phyloP scores from a whole-genome alignment of 306 rosid species.

The Cyamopsis tetragonoloba region DNA sequence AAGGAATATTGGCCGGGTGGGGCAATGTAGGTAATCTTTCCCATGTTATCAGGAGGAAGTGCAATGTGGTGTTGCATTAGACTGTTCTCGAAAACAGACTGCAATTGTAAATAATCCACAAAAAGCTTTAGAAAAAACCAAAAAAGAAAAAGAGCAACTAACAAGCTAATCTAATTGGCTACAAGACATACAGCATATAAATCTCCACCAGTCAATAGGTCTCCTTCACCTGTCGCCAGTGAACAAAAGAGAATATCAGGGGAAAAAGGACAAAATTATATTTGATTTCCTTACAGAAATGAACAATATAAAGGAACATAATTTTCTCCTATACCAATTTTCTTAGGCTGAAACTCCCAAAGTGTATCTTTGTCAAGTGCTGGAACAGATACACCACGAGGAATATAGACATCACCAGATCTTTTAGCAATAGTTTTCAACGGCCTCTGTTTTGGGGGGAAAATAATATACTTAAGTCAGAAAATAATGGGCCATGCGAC shows the following conservation, averaged over 20 bases:
- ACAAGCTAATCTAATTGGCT: slow-evolving; percentile 21
- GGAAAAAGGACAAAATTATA: neutral
- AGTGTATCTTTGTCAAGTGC: slow-evolving; percentile 93
- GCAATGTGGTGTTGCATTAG: slow-evolving; percentile 88
- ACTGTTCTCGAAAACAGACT: slow-evolving; percentile 91
- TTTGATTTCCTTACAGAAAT: neutral
- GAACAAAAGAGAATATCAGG: slow-evolving; percentile 20
- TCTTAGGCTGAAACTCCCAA: slow-evolving; percentile 96
- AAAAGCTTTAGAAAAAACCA: slow-evolving; percentile 14
- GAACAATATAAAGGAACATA: neutral
- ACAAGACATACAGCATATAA: slow-evolving; percentile 80
- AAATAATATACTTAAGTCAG: neutral
- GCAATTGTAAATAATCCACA: slow-evolving; percentile 31
- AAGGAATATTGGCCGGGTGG: slow-evolving; percentile 94
- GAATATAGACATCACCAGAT: slow-evolving; percentile 98
- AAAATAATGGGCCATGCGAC: neutral
- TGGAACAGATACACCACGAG: slow-evolving; percentile 96
- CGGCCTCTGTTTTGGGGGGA: slow-evolving; percentile 78
- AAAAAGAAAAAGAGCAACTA: neutral
- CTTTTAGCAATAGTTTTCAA: slow-evolving; percentile 91
- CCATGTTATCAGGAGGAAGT: slow-evolving; percentile 96
- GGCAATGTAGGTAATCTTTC: slow-evolving; percentile 85
- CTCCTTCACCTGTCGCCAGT: slow-evolving; percentile 79
- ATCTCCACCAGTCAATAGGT: slow-evolving; percentile 90
- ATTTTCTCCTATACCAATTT: slow-evolving; percentile 47